phyloP scores from a whole-genome alignment of 129 eudicot species.

The Ambrosia artemisiifolia region DNA sequence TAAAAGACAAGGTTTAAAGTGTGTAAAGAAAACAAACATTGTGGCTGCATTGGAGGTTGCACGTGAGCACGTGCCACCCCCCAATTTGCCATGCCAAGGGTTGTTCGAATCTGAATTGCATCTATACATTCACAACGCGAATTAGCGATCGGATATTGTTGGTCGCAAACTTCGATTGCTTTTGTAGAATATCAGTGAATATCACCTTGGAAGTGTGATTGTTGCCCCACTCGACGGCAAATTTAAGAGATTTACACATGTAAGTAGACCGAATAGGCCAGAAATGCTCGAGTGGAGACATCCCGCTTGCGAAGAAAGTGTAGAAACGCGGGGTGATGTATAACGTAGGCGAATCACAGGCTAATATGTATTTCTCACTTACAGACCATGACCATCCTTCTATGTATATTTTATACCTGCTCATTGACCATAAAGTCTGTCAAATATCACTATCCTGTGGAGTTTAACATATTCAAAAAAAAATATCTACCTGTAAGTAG shows the following conservation, averaged over 20 bases:
- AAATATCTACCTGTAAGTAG: constrained; percentile 60
- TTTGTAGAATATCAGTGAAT: no score
- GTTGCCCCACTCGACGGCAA: constrained; percentile 89
- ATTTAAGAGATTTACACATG: constrained; percentile 76
- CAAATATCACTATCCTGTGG: neutral
- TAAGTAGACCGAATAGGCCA: constrained; percentile 71
- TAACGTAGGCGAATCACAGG: constrained; percentile 74
- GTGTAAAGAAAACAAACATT: no score
- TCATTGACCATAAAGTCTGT: neutral
- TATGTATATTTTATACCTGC: constrained; percentile 74
- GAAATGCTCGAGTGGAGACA: constrained; percentile 67
- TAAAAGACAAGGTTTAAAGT: no score
- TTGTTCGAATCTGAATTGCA: no score
- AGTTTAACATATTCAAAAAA: neutral
- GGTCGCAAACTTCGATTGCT: no score
- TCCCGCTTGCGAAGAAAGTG: constrained; percentile 72
- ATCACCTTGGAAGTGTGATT: constrained; percentile 69
- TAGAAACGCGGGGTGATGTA: constrained; percentile 50
- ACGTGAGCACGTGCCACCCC: no score
- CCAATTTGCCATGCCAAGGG: no score
- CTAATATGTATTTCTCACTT: constrained; percentile 79
- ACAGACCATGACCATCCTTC: constrained; percentile 99
- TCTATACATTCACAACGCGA: no score
- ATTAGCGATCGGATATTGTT: no score
- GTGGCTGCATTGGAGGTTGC: no score